Conservation (phyloP, 768 basidiomycete species). For the Cyclocybe cylindracea region DNA sequence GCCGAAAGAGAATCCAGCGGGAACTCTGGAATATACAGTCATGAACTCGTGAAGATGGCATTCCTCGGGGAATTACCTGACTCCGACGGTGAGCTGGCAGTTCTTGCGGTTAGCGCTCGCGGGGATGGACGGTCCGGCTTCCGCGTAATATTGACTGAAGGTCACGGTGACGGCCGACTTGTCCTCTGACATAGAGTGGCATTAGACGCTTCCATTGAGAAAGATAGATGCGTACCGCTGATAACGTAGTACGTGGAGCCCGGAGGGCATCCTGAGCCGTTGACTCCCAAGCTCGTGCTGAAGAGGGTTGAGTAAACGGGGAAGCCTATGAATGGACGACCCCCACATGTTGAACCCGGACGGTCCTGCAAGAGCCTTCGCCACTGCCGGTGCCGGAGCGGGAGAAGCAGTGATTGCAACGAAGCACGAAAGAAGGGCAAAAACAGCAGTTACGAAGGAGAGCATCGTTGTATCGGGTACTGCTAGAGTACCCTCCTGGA, state of each 20-base stretch:
- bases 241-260: conserved; percentile 21
- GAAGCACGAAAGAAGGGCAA: conserved; percentile 3
- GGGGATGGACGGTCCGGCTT: conserved; percentile 23
- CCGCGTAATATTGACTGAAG: conserved; percentile 23
- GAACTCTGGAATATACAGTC: conserved; percentile 10
- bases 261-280: conserved; percentile 22
- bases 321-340: neutral
- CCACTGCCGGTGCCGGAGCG: neutral
- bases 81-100: conserved; percentile 23
- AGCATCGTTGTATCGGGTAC: no score
- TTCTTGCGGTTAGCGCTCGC: conserved; percentile 24
- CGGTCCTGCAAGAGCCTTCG: conserved; percentile 10
- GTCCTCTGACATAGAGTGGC: conserved; percentile 6
- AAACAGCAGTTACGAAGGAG: no score
- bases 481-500: no score
- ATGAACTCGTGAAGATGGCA: neutral
- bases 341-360: conserved; percentile 24
- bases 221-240: conserved; percentile 7
- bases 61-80: conserved; percentile 11
- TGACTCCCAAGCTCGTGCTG: conserved; percentile 21
- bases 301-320: neutral
- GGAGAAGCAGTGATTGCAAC: conserved; percentile 9
- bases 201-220: neutral
- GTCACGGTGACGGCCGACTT: conserved; percentile 23
- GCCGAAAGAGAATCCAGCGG: conserved; percentile 24